Evolutionary conservation across 495 filamentous ascomycete genomes (phyloP).

Genomic region (Chaetomium cochliodes): DNA sequence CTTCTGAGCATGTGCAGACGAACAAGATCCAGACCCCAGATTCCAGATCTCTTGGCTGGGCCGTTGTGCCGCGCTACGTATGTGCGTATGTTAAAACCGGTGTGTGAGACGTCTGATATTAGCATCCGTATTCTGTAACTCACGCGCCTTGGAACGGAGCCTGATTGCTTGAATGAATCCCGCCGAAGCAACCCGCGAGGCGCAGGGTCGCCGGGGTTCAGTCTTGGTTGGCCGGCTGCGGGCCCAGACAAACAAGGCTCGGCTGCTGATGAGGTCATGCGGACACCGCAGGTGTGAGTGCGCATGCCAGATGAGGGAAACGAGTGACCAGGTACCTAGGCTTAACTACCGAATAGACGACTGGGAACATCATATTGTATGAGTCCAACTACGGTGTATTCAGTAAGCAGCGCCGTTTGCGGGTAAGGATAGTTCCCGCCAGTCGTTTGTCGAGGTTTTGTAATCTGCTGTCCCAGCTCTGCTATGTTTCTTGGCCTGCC

Average conservation of each 20-base stretch:
- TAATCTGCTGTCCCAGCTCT: not conserved
- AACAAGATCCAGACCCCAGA: not conserved
- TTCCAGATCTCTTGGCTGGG: not conserved
- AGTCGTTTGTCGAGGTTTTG: not conserved
- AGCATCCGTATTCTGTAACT: no score
- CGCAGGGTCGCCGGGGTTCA: not conserved
- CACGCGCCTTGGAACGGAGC: no score
- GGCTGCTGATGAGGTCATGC: conserved; percentile 13
- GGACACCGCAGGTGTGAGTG: not conserved
- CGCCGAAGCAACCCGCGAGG: no score
- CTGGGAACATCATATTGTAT: no score
- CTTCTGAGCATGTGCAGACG: conserved; percentile 17
- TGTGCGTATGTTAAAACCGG: not conserved
- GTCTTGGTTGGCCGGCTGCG: not conserved
- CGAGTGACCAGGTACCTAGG: not conserved
- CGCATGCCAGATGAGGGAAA: conserved; percentile 1
- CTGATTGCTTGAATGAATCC: no score
- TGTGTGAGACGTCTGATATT: not conserved
- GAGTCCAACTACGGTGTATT: no score
- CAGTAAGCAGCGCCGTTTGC: no score
- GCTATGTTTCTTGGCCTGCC: not conserved
- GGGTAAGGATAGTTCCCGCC: no score
- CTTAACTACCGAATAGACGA: not conserved
- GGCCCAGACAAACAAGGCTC: not conserved
- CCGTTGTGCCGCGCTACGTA: not conserved